These are phyloP conservation scores for Phialophora chinensis DNA, from an alignment of 2,329 filamentous ascomycete genomes.

Conservation along the genomic window DNA sequence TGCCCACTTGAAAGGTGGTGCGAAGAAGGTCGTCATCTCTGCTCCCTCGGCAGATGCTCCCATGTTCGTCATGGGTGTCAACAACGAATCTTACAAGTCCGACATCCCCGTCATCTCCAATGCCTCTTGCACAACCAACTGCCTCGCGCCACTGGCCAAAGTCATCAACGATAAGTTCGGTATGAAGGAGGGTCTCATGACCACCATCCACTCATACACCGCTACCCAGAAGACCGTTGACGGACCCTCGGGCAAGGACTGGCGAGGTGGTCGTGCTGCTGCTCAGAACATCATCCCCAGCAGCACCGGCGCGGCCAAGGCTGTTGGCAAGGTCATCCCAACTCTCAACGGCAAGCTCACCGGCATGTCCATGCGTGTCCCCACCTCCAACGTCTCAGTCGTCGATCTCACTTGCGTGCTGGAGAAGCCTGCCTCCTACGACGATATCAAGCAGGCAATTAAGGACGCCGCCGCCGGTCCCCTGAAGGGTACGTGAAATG, in stretches of 20 bases:
- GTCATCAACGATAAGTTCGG: conserved; percentile 98
- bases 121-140: conserved; percentile 99
- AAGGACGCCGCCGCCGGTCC: conserved; percentile 83
- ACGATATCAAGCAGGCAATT: conserved; percentile 90
- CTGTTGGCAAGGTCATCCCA: conserved; percentile 99
- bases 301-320: conserved; percentile 99
- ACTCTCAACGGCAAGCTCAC: conserved; percentile 98
- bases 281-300: conserved; percentile 99
- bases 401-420: conserved; percentile 94
- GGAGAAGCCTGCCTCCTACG: conserved; percentile 77
- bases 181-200: conserved; percentile 99
- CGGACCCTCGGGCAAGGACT: conserved; percentile 97
- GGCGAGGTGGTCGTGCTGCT: conserved; percentile 97
- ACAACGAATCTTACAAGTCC: conserved; percentile 90
- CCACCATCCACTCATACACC: conserved; percentile 99
- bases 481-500: conserved; percentile 74
- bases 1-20: conserved; percentile 92
- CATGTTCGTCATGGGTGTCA: conserved; percentile 99
- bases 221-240: conserved; percentile 99
- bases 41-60: conserved; percentile 75
- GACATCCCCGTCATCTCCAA: conserved; percentile 96
- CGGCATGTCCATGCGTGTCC: conserved; percentile 99
- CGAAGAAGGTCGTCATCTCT: conserved; percentile 90
- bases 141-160: conserved; percentile 98
- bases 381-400: conserved; percentile 97